Evolutionary conservation across 2,329 filamentous ascomycete genomes (phyloP), one percentile per base, ranked within the genome.

Genomic region (Stemphylium vesicarium): DNA sequence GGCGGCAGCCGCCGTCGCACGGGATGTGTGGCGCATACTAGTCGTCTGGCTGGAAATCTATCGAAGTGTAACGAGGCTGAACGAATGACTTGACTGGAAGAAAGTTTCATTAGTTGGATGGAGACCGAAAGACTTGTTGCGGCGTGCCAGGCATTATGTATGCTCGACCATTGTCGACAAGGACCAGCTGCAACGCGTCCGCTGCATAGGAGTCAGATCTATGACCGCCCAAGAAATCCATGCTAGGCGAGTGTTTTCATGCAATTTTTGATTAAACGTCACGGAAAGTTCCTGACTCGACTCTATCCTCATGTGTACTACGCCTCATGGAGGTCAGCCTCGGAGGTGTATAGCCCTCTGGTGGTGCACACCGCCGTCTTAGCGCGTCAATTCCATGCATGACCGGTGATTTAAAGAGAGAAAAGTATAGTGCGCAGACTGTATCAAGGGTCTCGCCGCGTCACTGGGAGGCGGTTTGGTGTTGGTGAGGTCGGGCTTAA

Each of bases 181-280:
- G 24, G 40, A 10, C n/a, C 18, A 38, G 42, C 11, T 43, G 22
- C 48, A 29, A 11, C 15, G 48, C 22, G 22, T 22, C 22, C 13
- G 16, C 10, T 24, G 16, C 35, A 50, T 22, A 20, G 33, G 32
- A 22, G 18, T 7, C 22, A 44, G 15, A 45, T 50, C 10, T 33
- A 31, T 18, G 24, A 9, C 16, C n/a, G 48, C 7, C 24, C 32
- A 24, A 18, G 8, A 29, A 7, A 11, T 13, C n/a, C 32, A 45
- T 31, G 24, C 33, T 18, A 18, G 26, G 40, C 15, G 11, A 16
- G 15, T 32, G 10, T 4, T 42, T 20, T 3, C 26, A 15, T 16
- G 24, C 13, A 45, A 45, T 50, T 42, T 50, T 16, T 31, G 22
- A 13, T 45, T 45, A 20, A 50, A 33, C 13, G 18, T 45, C 18